Conservation (phyloP, 345 rosid genomes). For the Citrus cavaleriei region DNA sequence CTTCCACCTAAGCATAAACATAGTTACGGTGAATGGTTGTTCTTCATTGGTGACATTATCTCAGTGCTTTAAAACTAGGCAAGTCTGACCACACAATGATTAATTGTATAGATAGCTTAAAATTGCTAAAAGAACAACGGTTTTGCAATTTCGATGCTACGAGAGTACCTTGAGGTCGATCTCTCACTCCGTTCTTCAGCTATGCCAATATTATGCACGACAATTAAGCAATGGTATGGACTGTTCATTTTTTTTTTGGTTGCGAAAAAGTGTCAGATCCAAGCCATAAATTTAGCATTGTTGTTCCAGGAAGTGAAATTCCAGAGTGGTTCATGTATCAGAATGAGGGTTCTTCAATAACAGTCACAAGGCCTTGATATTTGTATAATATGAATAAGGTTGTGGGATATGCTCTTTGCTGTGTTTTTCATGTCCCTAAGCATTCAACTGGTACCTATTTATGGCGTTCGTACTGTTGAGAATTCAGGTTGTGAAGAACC, state of each 20-base stretch:
- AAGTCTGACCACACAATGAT: background rate
- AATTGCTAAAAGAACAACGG: background rate
- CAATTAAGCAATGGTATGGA: background rate
- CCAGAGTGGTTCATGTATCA: constrained; percentile 8
- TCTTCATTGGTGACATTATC: constrained; percentile 8
- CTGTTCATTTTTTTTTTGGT: background rate
- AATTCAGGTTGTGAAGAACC: too few species aligned
- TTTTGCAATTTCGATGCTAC: background rate
- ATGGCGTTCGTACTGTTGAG: background rate
- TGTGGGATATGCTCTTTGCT: background rate
- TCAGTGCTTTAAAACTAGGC: background rate
- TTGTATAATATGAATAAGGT: too few species aligned
- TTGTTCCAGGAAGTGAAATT: constrained; percentile 7
- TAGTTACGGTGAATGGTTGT: constrained; percentile 6
- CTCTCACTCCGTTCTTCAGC: background rate
- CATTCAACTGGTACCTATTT: background rate
- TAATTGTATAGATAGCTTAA: constrained; percentile 6
- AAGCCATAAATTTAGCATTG: constrained; percentile 11
- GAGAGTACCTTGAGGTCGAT: background rate
- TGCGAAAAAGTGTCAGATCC: background rate
- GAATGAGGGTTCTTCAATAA: background rate
- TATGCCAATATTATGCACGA: background rate
- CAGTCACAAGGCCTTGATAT: background rate
- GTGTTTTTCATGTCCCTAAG: background rate
- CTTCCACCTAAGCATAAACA: background rate